Evolutionary conservation across 768 basidiomycete genomes (phyloP).

Genomic region (Imleria badia): DNA sequence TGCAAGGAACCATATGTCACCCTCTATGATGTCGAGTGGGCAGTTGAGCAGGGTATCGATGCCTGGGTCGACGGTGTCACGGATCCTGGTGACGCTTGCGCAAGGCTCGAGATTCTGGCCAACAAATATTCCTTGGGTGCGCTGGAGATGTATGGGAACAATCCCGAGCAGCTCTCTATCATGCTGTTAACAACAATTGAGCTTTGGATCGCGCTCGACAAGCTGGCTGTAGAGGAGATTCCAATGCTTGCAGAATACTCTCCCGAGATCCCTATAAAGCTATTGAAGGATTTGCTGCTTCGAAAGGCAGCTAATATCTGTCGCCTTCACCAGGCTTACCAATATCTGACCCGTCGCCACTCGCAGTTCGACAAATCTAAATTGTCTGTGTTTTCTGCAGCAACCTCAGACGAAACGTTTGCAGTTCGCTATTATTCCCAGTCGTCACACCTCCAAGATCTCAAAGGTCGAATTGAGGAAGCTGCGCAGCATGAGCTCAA

Average conservation of each 20-base stretch:
- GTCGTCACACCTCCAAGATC: constrained; percentile 15
- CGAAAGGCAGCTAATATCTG: constrained; percentile 27
- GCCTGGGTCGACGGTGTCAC: constrained; percentile 31
- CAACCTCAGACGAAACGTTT: constrained; percentile 24
- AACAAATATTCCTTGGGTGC: constrained; percentile 27
- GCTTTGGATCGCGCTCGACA: constrained; percentile 49
- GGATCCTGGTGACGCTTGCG: constrained; percentile 20
- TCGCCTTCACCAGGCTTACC: constrained; percentile 25
- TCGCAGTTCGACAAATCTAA: neutral
- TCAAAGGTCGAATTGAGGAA: constrained; percentile 30
- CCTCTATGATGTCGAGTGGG: constrained; percentile 39
- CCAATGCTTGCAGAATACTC: constrained; percentile 44
- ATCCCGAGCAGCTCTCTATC: constrained; percentile 35
- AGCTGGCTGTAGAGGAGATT: constrained; percentile 27
- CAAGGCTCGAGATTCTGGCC: constrained; percentile 26
- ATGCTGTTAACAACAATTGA: constrained; percentile 46
- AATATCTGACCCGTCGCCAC: constrained; percentile 34
- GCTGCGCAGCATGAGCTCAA: constrained; percentile 20
- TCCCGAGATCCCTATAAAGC: constrained; percentile 39
- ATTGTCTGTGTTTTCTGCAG: constrained; percentile 36
- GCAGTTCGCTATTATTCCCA: constrained; percentile 33
- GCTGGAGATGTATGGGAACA: constrained; percentile 24
- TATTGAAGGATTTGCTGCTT: constrained; percentile 43
- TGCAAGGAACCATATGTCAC: constrained; percentile 8
- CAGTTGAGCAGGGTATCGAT: constrained; percentile 31